Conservation (phyloP, 2,329 filamentous ascomycete genomes). For the Fusarium stilboides region DNA sequence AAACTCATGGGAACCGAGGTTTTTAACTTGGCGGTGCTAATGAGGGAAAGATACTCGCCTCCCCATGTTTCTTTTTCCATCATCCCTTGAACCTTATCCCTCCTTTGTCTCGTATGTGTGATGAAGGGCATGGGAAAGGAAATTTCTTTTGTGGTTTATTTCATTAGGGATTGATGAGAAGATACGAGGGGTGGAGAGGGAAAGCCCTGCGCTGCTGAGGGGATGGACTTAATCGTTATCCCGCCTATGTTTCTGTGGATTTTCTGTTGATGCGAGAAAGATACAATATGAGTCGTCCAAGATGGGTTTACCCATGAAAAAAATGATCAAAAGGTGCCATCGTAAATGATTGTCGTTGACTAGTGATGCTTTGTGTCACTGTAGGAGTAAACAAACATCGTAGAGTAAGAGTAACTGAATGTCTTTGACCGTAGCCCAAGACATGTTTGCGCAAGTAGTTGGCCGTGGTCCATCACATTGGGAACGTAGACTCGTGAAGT, state of each 20-base stretch:
- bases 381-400: not conserved
- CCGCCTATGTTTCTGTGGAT: slow-evolving; percentile 61
- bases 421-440: no score
- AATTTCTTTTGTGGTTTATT: not conserved
- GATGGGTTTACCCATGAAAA: slow-evolving; percentile 40
- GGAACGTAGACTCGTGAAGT: not conserved
- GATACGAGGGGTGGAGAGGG: slow-evolving; percentile 72
- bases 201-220: slow-evolving; percentile 96
- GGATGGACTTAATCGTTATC: slow-evolving; percentile 92
- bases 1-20: slow-evolving; percentile 55
- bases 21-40: slow-evolving; percentile 82
- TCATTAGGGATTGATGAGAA: not conserved
- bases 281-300: slow-evolving; percentile 48
- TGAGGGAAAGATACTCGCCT: slow-evolving; percentile 99
- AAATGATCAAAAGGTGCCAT: slow-evolving; percentile 43
- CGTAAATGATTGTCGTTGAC: slow-evolving; percentile 5
- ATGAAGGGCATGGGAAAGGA: slow-evolving; percentile 20
- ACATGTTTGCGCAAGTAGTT: not conserved
- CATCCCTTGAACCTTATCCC: slow-evolving; percentile 16
- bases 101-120: slow-evolving; percentile 36
- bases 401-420: not conserved
- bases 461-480: not conserved
- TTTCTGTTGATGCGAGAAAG: slow-evolving; percentile 49
- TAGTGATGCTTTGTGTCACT: not conserved
- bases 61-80: slow-evolving; percentile 46